phyloP scores from a whole-genome alignment of 2,329 filamentous ascomycete species.

The Mycosphaerella arachidis region DNA sequence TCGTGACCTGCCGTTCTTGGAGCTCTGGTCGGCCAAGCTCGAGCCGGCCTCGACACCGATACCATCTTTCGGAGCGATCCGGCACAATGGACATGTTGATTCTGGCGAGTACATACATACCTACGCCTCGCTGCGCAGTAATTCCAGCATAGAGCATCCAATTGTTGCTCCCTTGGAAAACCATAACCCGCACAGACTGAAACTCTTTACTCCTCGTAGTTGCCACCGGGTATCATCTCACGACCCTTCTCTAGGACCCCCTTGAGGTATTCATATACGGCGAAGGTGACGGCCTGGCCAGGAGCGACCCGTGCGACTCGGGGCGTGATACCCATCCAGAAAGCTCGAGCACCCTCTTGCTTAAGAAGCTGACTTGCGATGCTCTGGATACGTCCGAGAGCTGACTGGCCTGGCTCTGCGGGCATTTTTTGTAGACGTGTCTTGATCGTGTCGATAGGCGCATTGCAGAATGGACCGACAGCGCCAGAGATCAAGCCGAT shows the following conservation, averaged over 20 bases:
- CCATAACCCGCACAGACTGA: not conserved
- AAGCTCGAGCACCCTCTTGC: conserved; percentile 88
- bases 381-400: conserved; percentile 68
- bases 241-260: conserved; percentile 45
- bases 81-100: not conserved
- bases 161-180: not conserved
- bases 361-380: conserved; percentile 66
- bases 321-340: conserved; percentile 98
- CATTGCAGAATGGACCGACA: conserved; percentile 93
- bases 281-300: conserved; percentile 77
- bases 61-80: not conserved
- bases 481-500: conserved; percentile 90
- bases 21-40: not conserved
- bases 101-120: not conserved
- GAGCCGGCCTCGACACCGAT: not conserved
- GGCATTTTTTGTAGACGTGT: conserved; percentile 89
- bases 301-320: conserved; percentile 96
- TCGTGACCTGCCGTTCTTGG: not conserved
- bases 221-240: conserved; percentile 44
- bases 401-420: conserved; percentile 70
- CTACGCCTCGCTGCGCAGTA: not conserved
- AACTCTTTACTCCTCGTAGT: conserved; percentile 45
- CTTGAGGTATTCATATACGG: conserved; percentile 51
- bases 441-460: conserved; percentile 98
- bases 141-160: not conserved